Percentiles rank a stretch among this genome's conserved stretches.
These are phyloP conservation scores for Arthrobotrys sphaeroides DNA, from an alignment of 2,329 filamentous ascomycete species.

Conservation along the genomic window DNA sequence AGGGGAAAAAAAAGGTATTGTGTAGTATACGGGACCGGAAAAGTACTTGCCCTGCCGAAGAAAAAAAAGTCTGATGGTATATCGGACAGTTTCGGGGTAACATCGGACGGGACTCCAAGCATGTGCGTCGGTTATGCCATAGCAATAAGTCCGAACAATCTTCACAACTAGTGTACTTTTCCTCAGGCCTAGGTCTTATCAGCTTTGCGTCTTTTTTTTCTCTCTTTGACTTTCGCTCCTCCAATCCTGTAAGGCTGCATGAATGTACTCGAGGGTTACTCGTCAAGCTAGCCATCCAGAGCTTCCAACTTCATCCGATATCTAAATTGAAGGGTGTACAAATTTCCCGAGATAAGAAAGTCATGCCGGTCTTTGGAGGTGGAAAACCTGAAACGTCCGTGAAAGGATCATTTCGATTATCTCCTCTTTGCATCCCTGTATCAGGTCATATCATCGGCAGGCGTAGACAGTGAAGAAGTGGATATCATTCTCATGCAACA, in stretches of 20 bases:
- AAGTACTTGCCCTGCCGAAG: constrained; percentile 20
- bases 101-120: constrained; percentile 8
- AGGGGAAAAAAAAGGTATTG: neutral
- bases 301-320: constrained; percentile 52
- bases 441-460: constrained; percentile 43
- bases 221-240: too few relatives aligned
- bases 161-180: constrained; percentile 1
- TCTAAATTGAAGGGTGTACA: constrained; percentile 32
- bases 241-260: constrained; percentile 20
- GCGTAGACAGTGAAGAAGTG: constrained; percentile 23
- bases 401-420: constrained; percentile 34
- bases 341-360: constrained; percentile 53
- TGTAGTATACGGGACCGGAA: constrained; percentile 42
- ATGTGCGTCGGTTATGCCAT: constrained; percentile 20
- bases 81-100: neutral
- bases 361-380: constrained; percentile 19
- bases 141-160: constrained; percentile 15
- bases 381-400: constrained; percentile 25
- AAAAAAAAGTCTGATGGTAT: neutral
- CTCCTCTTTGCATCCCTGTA: constrained; percentile 32
- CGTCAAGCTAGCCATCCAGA: neutral
- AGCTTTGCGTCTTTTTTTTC: constrained; percentile 27
- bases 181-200: constrained; percentile 19
- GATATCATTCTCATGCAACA: constrained; percentile 50
- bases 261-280: neutral